Evolutionary conservation across 2,329 filamentous ascomycete species (phyloP).

Genomic region (Trichoderma sp.): DNA sequence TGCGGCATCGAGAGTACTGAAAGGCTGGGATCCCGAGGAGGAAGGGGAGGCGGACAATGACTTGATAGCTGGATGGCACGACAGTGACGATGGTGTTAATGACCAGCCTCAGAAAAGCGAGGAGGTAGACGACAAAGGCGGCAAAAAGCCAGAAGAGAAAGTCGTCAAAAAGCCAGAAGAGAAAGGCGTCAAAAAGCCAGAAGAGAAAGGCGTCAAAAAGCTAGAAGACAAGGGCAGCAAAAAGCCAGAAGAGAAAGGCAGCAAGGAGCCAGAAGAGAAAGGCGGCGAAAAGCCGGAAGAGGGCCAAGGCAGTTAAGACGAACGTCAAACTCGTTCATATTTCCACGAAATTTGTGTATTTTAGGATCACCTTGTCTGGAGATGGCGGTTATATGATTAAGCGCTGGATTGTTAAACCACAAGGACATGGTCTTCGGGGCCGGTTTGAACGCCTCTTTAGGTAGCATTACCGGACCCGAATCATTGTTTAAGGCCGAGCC

Average conservation of each 20-base stretch:
- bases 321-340: background rate
- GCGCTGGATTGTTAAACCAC: background rate
- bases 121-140: background rate
- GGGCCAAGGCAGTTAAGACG: background rate
- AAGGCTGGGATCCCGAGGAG: constrained; percentile 33
- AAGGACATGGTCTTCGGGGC: background rate
- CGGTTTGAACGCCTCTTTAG: background rate
- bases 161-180: no score
- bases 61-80: constrained; percentile 38
- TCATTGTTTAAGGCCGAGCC: background rate
- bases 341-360: background rate
- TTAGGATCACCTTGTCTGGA: background rate
- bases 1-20: constrained; percentile 39
- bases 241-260: no score
- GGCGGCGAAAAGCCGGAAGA: background rate
- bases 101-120: background rate
- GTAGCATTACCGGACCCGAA: background rate
- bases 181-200: background rate
- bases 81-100: constrained; percentile 14
- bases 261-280: background rate
- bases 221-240: no score
- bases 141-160: no score
- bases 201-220: no score
- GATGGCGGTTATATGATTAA: background rate
- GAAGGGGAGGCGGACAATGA: constrained; percentile 46